Evolutionary conservation across 169 alveolate genomes (phyloP), one percentile per base, ranked within the genome.

Genomic region (Theileria sp.): DNA sequence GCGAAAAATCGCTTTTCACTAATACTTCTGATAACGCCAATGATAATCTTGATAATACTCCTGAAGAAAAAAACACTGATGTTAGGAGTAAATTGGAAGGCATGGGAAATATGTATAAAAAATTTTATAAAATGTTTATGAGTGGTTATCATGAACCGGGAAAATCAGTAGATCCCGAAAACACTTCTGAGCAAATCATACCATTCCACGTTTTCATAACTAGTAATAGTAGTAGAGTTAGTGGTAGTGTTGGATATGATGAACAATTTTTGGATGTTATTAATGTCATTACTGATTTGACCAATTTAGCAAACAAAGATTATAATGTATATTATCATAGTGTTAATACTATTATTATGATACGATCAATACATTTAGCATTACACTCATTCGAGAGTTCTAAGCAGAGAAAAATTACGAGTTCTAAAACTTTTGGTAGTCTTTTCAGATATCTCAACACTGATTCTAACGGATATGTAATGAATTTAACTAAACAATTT

Each of bases 381-480:
- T 49, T 85, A 3, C 91, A 85, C 60, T 65, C 87, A 9, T 85
- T 85, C 32, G 91, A 85, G 54, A 34, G 38, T n/a, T 5, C 2
- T 25, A 73, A 69, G 2, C 26, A 81, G 9, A 79, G 34, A 50
- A 51, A 49, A 54, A 13, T 60, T 19, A 74, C 30, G 0, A n/a
- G 82, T 17, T 85, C 91, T 5, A 85, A 78, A 75, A 78, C 91
- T 8, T 61, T 85, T n/a, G 91, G 91, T 28, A 75, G 87, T 23
- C 60, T 85, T n/a, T 85, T 85, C 68, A 4, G 91, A 6, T 74
- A 51, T 78, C 80, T 85, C 21, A 85, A 85, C 75, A 62, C 80
- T 34, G 75, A 56, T 69, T 44, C 66, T 0, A 60, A 70, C 25
- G 73, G 65, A 38, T 79, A 79, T 70, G 54, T 85, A 69, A 38